Percentiles rank a stretch among this genome's conserved stretches.
Conservation (phyloP, 108 stramenopile genomes). For the Fistulifera solaris region DNA sequence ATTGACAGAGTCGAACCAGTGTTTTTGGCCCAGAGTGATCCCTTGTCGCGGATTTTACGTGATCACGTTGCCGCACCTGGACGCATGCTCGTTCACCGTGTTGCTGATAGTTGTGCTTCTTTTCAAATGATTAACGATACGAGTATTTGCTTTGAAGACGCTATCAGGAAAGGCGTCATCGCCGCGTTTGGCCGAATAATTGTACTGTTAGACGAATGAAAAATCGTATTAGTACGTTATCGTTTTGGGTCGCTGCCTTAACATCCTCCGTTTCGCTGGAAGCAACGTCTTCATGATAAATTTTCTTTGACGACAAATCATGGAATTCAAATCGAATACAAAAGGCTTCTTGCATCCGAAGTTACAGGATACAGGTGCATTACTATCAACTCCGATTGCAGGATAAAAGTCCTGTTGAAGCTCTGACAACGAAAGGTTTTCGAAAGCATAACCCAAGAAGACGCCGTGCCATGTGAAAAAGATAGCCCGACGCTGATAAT, state of each 20-base stretch:
- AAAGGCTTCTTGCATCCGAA: slow-evolving; percentile 56
- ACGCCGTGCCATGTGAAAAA: slow-evolving; percentile 80
- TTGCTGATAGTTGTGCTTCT: slow-evolving; percentile 6
- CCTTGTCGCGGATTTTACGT: slow-evolving; percentile 29
- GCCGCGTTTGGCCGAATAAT: slow-evolving; percentile 37
- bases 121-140: no score
- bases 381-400: slow-evolving; percentile 68
- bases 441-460: slow-evolving; percentile 73
- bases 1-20: not conserved
- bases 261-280: no score
- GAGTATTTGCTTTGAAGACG: no score
- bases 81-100: slow-evolving; percentile 5
- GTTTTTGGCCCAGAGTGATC: slow-evolving; percentile 36
- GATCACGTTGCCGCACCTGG: not conserved
- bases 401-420: slow-evolving; percentile 52
- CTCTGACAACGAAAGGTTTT: slow-evolving; percentile 18
- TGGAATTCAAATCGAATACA: slow-evolving; percentile 40
- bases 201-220: slow-evolving; percentile 7
- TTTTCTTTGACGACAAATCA: no score
- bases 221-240: no score
- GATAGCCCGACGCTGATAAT: slow-evolving; percentile 42
- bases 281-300: no score
- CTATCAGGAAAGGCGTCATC: slow-evolving; percentile 15
- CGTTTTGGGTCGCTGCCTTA: no score
- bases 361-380: slow-evolving; percentile 46